Conservation (phyloP, 306 rosid species). For the Morella rubra region DNA sequence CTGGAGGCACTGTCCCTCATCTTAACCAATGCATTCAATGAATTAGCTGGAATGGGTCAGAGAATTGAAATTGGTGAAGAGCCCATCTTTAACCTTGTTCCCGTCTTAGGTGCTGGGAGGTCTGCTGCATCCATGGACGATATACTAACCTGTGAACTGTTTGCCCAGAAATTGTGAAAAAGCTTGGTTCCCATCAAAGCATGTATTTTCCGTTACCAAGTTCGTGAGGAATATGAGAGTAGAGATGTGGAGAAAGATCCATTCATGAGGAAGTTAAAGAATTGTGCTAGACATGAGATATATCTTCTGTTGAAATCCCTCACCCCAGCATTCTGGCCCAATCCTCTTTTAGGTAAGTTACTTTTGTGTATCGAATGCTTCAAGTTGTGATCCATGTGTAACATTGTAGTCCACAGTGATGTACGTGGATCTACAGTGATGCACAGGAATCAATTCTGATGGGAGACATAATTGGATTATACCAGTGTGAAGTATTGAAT, state of each 20-base stretch:
- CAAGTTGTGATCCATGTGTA: background rate
- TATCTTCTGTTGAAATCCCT: background rate
- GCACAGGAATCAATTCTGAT: no score
- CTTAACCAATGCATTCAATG: constrained; percentile 54
- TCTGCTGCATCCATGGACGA: constrained; percentile 63
- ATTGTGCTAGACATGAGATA: background rate
- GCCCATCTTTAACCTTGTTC: constrained; percentile 82
- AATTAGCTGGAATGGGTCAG: constrained; percentile 48
- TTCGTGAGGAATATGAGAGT: background rate
- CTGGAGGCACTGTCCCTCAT: constrained; percentile 46
- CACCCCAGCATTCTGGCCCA: background rate
- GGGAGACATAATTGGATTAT: no score
- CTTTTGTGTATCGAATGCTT: background rate
- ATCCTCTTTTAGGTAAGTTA: background rate
- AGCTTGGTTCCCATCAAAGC: background rate
- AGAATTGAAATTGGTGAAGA: constrained; percentile 38
- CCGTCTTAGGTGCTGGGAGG: constrained; percentile 72
- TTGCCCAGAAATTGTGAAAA: constrained; percentile 58
- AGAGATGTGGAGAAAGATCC: background rate
- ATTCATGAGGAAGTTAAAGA: background rate
- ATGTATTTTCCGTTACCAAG: background rate
- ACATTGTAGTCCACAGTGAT: background rate
- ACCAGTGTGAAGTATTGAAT: no score
- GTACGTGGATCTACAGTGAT: background rate
- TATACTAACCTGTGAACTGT: constrained; percentile 71